A percentile compares a stretch with the other conserved stretches of the same genome.
Evolutionary conservation across 169 alveolate species (phyloP).

Genomic region (Eimeria brunetti): DNA sequence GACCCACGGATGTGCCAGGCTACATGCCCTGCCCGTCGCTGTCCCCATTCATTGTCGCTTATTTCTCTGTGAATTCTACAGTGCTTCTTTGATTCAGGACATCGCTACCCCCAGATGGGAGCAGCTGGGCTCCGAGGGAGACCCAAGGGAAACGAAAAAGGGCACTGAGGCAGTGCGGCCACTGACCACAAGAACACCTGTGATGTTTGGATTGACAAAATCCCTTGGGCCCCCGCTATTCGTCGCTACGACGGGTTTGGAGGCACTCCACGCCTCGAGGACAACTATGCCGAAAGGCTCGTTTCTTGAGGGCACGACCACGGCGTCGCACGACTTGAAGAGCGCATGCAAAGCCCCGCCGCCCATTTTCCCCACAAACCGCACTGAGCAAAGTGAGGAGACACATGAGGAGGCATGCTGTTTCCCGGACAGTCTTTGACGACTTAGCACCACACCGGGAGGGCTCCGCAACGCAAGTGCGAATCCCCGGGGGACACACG

Average conservation of each 20-base stretch:
- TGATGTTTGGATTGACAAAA: conserved; percentile 84
- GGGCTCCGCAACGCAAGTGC: neutral
- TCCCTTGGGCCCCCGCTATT: conserved; percentile 90
- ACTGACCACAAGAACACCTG: conserved; percentile 84
- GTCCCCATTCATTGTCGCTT: neutral
- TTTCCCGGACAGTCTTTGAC: neutral
- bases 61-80: neutral
- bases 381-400: conserved; percentile 10
- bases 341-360: conserved; percentile 83
- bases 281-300: conserved; percentile 91
- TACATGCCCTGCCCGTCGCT: neutral
- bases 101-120: neutral
- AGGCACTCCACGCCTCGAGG: conserved; percentile 89
- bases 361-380: conserved; percentile 58
- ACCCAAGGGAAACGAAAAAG: neutral
- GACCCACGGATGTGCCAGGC: neutral
- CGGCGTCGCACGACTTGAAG: conserved; percentile 89
- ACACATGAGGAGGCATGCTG: neutral
- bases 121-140: neutral
- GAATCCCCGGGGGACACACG: neutral
- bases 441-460: neutral
- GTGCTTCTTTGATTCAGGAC: no score
- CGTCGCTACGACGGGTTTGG: conserved; percentile 89
- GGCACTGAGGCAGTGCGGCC: neutral
- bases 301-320: conserved; percentile 88